Evolutionary conservation across 768 basidiomycete species (phyloP).

Genomic region (Xerocomellus intermedius): DNA sequence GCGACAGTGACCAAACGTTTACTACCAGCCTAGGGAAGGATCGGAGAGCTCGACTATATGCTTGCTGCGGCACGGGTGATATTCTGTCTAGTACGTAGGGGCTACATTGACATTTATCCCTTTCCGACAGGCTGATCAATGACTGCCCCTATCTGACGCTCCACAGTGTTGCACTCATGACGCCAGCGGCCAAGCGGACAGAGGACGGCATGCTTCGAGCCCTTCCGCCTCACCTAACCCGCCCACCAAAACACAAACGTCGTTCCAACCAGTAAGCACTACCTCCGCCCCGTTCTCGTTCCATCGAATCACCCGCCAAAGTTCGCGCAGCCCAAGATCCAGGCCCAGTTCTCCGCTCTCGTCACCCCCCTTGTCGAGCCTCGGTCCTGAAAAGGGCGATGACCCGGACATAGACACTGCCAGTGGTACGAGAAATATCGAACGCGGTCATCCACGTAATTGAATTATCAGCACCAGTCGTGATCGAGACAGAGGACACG

Average conservation of each 20-base stretch:
- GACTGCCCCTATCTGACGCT: neutral
- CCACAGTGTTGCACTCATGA: neutral
- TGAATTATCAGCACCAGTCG: neutral
- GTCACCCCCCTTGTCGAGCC: constrained; percentile 9
- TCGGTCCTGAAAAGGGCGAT: neutral
- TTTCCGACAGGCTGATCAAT: neutral
- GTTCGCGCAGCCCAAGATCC: neutral
- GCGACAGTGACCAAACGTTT: neutral
- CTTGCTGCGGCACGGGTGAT: too few relatives aligned
- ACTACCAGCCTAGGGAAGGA: too few relatives aligned
- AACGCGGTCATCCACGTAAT: constrained; percentile 1
- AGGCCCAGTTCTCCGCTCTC: constrained; percentile 15
- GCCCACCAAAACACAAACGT: constrained; percentile 2
- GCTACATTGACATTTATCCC: neutral
- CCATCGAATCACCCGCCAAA: neutral
- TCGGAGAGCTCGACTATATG: too few relatives aligned
- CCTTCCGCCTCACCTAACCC: constrained; percentile 15
- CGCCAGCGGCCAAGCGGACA: neutral
- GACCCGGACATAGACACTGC: neutral
- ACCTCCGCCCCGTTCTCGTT: too few relatives aligned
- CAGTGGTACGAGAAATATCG: neutral
- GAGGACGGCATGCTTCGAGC: constrained; percentile 7
- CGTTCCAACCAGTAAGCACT: neutral
- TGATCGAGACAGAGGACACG: neutral
- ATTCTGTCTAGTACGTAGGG: too few relatives aligned